Percentiles rank a stretch among this genome's conserved stretches.
Conservation (phyloP, 768 basidiomycete genomes). For the Phylloporus sp. region DNA sequence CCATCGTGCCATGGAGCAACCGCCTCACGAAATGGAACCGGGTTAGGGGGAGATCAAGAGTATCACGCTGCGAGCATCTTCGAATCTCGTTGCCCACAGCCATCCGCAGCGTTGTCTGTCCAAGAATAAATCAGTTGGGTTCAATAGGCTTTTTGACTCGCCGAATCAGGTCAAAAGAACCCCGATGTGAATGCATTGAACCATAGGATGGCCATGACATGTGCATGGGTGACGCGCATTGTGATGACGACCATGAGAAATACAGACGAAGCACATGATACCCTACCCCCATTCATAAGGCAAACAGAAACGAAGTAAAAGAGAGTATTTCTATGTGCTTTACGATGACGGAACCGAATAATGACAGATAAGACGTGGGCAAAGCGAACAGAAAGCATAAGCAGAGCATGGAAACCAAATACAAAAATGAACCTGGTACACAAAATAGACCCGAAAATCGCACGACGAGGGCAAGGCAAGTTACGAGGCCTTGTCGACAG, state of each 20-base stretch:
- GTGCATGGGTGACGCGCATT: neutral
- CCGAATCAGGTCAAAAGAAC: neutral
- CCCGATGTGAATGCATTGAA: neutral
- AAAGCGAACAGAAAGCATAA: constrained; percentile 25
- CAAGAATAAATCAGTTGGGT: neutral
- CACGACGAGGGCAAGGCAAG: neutral
- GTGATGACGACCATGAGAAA: constrained; percentile 14
- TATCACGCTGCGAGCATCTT: neutral
- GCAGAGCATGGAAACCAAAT: constrained; percentile 16
- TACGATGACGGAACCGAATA: constrained; percentile 28
- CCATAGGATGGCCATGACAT: too few relatives aligned
- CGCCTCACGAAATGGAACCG: neutral
- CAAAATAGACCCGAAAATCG: neutral
- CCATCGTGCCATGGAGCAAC: neutral
- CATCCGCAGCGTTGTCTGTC: neutral
- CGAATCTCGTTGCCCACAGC: neutral
- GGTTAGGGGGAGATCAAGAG: neutral
- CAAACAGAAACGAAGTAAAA: neutral
- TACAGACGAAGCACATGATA: constrained; percentile 13
- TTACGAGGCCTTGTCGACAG: constrained; percentile 24
- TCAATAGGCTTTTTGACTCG: neutral
- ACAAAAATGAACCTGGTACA: neutral
- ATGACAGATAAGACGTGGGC: constrained; percentile 29
- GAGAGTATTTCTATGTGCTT: constrained; percentile 22
- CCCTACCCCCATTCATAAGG: constrained; percentile 7